Evolutionary conservation across 345 rosid genomes (phyloP).

Genomic region (Passiflora organensis): DNA sequence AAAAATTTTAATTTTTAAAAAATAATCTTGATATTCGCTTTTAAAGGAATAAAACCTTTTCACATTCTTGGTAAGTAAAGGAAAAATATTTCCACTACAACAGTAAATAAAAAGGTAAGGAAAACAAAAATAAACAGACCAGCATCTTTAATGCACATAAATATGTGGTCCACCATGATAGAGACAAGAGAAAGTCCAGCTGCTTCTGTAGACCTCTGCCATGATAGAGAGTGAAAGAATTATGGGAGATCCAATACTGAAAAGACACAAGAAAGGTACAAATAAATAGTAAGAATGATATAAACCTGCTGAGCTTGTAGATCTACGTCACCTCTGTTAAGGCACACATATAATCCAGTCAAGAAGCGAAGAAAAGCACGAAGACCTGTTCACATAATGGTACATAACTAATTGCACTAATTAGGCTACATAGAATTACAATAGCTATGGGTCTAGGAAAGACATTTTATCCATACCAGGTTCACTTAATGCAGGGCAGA

Average conservation of each 20-base stretch:
- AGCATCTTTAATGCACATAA: slow-evolving; percentile 89
- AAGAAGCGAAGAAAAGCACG: slow-evolving; percentile 97
- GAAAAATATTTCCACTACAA: background rate
- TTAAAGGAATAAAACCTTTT: background rate
- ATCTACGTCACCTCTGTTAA: slow-evolving; percentile 93
- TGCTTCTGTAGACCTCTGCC: slow-evolving; percentile 77
- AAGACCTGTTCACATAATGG: slow-evolving; percentile 52
- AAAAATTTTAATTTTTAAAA: background rate
- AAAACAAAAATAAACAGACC: slow-evolving; percentile 43
- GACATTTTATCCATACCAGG: slow-evolving; percentile 51
- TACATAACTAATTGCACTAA: slow-evolving; percentile 8
- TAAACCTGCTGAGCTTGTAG: slow-evolving; percentile 78
- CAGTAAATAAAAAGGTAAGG: background rate
- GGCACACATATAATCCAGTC: slow-evolving; percentile 85
- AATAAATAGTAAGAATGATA: slow-evolving; percentile 1
- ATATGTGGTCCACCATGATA: slow-evolving; percentile 90
- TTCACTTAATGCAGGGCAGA: slow-evolving; percentile 97
- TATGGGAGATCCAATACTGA: slow-evolving; percentile 4
- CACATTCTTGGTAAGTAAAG: too few relatives aligned
- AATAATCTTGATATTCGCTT: background rate
- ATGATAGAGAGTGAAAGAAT: slow-evolving; percentile 22
- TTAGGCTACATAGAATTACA: slow-evolving; percentile 2
- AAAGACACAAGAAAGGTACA: slow-evolving; percentile 3
- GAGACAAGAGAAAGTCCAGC: slow-evolving; percentile 89
- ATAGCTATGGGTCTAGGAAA: background rate